These are phyloP conservation scores for Grammothele lineata DNA, from an alignment of 768 basidiomycete species.

Conservation along the genomic window DNA sequence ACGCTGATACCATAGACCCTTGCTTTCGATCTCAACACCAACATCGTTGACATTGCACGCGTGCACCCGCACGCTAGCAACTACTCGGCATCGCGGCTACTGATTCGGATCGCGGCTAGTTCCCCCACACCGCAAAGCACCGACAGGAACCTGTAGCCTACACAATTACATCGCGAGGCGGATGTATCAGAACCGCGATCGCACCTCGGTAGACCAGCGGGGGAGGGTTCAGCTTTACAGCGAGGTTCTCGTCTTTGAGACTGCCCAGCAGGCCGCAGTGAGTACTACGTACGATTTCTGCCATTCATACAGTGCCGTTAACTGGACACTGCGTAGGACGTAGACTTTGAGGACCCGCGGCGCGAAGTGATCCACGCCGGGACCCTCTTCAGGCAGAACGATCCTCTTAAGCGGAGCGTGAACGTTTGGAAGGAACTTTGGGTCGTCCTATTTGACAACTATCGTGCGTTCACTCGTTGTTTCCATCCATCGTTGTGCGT, in stretches of 20 bases:
- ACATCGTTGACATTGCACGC: too few species aligned
- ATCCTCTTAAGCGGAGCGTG: slow-evolving; percentile 11
- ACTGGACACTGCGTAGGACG: slow-evolving; percentile 1
- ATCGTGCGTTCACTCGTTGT: slow-evolving; percentile 7
- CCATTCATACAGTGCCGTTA: too few species aligned
- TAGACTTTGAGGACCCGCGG: slow-evolving; percentile 2
- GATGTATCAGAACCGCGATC: neutral
- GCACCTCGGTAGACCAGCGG: too few species aligned
- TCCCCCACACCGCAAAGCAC: too few species aligned
- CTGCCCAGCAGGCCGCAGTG: slow-evolving; percentile 1
- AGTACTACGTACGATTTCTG: neutral
- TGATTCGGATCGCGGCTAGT: too few species aligned
- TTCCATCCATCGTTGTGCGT: neutral
- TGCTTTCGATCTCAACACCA: too few species aligned
- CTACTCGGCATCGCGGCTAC: too few species aligned
- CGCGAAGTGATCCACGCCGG: slow-evolving; percentile 10
- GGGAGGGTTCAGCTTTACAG: slow-evolving; percentile 3
- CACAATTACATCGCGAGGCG: too few species aligned
- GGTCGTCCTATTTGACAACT: slow-evolving; percentile 15
- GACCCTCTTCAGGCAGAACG: slow-evolving; percentile 9
- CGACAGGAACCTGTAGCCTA: too few species aligned
- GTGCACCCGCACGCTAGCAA: too few species aligned
- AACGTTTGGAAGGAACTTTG: slow-evolving; percentile 14
- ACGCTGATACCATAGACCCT: too few species aligned
- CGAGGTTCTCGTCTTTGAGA: slow-evolving; percentile 5